Base-by-base conservation (phyloP, 192 early-diverging fungal genomes). In the Gryganskiella cystojenkinii region DNA sequence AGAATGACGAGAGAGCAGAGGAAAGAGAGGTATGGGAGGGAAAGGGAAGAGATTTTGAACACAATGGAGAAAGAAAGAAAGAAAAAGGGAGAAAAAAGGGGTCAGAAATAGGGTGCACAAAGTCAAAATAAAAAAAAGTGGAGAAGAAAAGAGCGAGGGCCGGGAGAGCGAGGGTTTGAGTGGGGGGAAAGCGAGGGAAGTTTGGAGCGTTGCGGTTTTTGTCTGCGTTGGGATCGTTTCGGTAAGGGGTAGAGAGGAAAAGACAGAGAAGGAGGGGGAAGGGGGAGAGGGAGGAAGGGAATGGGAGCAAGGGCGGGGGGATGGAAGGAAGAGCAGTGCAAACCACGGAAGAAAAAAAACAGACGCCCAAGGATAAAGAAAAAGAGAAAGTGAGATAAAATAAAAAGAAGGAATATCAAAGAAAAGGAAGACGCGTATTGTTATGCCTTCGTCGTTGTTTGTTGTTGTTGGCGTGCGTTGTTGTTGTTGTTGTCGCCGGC, bases 201-300 rank as follows among this genome's bases (percentile, higher is more conserved):
- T 4, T n/a, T 35, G 24, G 27, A 60, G 57, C 8, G 50, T 53
- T 56, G 24, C 30, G 43, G 58, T 43, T 27, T 30, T 17, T 17
- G 22, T 10, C 50, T 27, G 27, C 22, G 50, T 52, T 52, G 19
- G 6, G 24, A 24, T 27, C 25, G 50, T 27, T 52, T 28, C 13
- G 20, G 55, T 19, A 8, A 35, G 24, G 55, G 27, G 45, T 8
- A 13, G 11, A 11, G 46, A 6, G 24, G 40, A 33, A 2, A 54
- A 44, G 49, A 54, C 47, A 35, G 58, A 25, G 56, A 47, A 68
- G 55, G 30, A 49, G n/a, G 31, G 30, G 46, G 28, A 49, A 46
- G 40, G 46, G 13, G 44, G 25, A 49, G 30, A 30, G 45, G 15
- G 42, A 52, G n/a, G 49, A 20, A 54, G 66, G 22, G 27, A 66